These are phyloP conservation scores for Candida sp. DNA, from an alignment of 1,139 yeast genomes.

Conservation along the genomic window DNA sequence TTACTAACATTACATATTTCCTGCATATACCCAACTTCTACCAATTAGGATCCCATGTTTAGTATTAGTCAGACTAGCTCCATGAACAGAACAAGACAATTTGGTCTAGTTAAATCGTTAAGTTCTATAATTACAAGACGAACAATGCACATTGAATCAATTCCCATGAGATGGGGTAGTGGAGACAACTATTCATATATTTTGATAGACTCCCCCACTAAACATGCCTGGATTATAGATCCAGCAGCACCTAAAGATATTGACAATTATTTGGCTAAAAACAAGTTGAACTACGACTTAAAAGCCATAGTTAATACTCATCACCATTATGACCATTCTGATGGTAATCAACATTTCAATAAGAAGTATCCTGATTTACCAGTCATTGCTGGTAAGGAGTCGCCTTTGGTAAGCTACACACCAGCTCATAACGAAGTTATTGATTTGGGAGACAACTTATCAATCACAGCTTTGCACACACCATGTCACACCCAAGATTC, in stretches of 20 bases:
- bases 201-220: constrained; percentile 63
- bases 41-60: not conserved
- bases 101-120: not conserved
- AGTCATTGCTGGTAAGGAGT: constrained; percentile 83
- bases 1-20: not conserved
- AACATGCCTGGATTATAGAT: constrained; percentile 80
- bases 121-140: constrained; percentile 18
- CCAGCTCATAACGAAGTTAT: constrained; percentile 66
- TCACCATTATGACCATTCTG: constrained; percentile 94
- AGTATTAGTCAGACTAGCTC: not conserved
- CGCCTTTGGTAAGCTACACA: constrained; percentile 63
- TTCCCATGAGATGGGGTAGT: constrained; percentile 94
- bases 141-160: constrained; percentile 74
- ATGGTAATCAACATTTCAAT: constrained; percentile 63
- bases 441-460: constrained; percentile 57
- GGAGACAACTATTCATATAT: constrained; percentile 92
- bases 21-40: not conserved
- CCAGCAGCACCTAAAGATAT: constrained; percentile 83
- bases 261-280: constrained; percentile 16
- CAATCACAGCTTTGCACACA: constrained; percentile 84
- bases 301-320: constrained; percentile 89
- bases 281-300: constrained; percentile 37
- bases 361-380: constrained; percentile 52
- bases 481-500: constrained; percentile 99
- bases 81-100: not conserved